Evolutionary conservation across 2,329 filamentous ascomycete species (phyloP).

Genomic region (Apiospora kogelbergensis): DNA sequence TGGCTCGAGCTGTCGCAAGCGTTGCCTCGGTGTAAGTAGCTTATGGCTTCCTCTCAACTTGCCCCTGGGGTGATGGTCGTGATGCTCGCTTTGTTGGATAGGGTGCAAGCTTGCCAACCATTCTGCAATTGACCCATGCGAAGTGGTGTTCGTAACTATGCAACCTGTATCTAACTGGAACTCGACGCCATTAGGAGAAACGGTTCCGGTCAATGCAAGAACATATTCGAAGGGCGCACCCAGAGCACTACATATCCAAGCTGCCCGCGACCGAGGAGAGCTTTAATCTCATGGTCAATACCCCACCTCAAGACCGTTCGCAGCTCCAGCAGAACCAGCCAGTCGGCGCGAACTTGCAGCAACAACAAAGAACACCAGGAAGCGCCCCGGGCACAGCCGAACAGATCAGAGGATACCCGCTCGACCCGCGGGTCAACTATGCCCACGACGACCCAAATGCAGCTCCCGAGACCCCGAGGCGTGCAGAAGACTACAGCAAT

Average conservation of each 20-base stretch:
- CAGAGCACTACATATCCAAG: conserved; percentile 96
- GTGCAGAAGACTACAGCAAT: conserved; percentile 62
- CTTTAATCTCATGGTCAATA: conserved; percentile 95
- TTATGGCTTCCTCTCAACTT: conserved; percentile 9
- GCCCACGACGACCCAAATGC: conserved; percentile 62
- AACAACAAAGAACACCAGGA: background rate
- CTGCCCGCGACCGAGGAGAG: conserved; percentile 97
- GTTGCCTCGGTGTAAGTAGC: conserved; percentile 91
- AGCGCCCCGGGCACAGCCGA: conserved; percentile 16
- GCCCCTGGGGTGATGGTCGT: background rate
- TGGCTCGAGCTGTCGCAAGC: conserved; percentile 93
- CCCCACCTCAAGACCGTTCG: conserved; percentile 73
- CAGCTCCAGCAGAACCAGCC: conserved; percentile 32
- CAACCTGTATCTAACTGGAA: conserved; percentile 19
- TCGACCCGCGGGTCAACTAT: conserved; percentile 62
- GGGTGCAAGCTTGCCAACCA: background rate
- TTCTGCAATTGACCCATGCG: background rate
- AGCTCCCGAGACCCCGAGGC: conserved; percentile 67
- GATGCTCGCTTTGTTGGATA: background rate
- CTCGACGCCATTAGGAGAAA: conserved; percentile 66
- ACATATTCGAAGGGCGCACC: conserved; percentile 95
- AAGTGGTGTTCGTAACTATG: background rate
- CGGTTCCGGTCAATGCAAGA: conserved; percentile 99
- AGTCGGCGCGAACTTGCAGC: background rate
- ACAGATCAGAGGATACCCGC: conserved; percentile 48